Evolutionary conservation across 129 eudicot genomes (phyloP).

Genomic region (Helianthus tuberosus): DNA sequence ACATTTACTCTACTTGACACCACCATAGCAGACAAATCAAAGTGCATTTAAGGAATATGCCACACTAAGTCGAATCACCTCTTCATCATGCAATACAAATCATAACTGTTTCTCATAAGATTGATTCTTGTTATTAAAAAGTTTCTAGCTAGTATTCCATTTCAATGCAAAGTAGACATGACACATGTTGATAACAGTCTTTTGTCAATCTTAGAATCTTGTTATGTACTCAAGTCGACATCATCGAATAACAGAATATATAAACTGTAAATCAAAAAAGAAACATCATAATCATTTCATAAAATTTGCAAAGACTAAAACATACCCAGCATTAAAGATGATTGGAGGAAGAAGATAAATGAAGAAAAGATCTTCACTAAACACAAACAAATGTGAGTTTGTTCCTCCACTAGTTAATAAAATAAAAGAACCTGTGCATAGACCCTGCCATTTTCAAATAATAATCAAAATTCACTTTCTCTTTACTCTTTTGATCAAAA

Average conservation of each 20-base stretch:
- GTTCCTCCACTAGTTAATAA: slow-evolving; percentile 61
- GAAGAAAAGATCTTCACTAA: slow-evolving; percentile 89
- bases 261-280: not conserved
- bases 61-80: slow-evolving; percentile 21
- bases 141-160: not conserved
- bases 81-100: slow-evolving; percentile 2
- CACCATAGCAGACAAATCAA: slow-evolving; percentile 15
- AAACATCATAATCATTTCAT: slow-evolving; percentile 19
- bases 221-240: not conserved
- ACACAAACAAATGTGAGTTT: slow-evolving; percentile 72
- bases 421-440: slow-evolving; percentile 71
- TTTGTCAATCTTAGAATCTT: slow-evolving; percentile 16
- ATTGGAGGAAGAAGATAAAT: slow-evolving; percentile 93
- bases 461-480: not conserved
- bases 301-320: slow-evolving; percentile 3
- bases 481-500: not conserved
- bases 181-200: slow-evolving; percentile 5
- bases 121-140: not conserved
- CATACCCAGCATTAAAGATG: slow-evolving; percentile 93
- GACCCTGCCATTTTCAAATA: slow-evolving; percentile 53
- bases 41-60: slow-evolving; percentile 21
- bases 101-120: not conserved
- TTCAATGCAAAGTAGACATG: slow-evolving; percentile 12
- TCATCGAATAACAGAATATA: slow-evolving; percentile 6
- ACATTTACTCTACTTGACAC: slow-evolving; percentile 4